phyloP scores from a whole-genome alignment of 108 stramenopile species.

The Pseudonitzschia multistriata region DNA sequence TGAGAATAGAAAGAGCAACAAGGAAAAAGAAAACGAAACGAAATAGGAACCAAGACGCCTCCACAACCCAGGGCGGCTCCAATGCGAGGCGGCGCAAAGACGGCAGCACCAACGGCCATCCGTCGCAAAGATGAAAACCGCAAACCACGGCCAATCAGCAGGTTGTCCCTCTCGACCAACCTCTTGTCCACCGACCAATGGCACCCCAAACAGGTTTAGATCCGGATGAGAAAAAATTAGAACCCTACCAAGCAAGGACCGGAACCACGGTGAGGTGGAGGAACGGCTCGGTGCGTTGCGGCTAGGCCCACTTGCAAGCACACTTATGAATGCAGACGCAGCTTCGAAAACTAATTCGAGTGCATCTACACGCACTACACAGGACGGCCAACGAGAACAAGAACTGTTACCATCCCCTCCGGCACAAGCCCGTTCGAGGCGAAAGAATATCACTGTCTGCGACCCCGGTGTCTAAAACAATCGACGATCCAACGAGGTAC shows the following conservation, averaged over 20 bases:
- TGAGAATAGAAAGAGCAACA: no score
- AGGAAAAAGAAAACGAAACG: no score
- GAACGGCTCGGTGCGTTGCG: conserved; percentile 54
- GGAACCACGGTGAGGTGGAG: conserved; percentile 43
- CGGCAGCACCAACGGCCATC: no score
- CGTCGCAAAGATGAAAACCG: no score
- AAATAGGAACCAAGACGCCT: no score
- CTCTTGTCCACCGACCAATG: conserved; percentile 38
- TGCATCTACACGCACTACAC: no score
- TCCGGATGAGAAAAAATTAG: conserved; percentile 37
- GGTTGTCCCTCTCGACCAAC: no score
- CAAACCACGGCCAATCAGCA: no score
- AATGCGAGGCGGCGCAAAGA: no score
- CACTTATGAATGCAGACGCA: background rate
- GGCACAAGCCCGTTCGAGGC: no score
- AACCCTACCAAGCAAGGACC: conserved; percentile 21
- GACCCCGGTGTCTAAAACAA: conserved; percentile 33
- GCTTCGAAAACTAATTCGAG: background rate
- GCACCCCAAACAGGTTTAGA: conserved; percentile 25
- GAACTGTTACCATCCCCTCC: background rate
- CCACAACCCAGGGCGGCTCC: no score
- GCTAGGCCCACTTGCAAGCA: background rate
- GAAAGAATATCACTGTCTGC: no score
- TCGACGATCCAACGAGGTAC: conserved; percentile 45
- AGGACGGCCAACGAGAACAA: background rate